Evolutionary conservation across 768 basidiomycete species (phyloP), one percentile per base, ranked within the genome.

Genomic region (Sistotremastrum suecicum): DNA sequence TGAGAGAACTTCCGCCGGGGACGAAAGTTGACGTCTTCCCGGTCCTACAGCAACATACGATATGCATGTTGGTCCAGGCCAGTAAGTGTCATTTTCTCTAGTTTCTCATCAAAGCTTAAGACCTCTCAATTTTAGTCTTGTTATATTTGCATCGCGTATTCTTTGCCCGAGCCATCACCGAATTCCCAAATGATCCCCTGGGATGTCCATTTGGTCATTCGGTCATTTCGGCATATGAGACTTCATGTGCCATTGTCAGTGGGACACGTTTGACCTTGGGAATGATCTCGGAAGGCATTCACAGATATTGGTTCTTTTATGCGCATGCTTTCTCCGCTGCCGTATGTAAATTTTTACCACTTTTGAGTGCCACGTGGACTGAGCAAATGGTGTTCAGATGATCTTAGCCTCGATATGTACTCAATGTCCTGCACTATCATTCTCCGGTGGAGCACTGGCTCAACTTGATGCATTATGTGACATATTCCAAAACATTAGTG

Each of bases 71-170:
- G 20, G 20, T 20, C 20, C 20, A 20, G 20, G 20, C 20, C 20
- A 20, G 20, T 20, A 20, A 20, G 20, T 20, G 20, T 20, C 20
- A 20, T 20, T 20, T 20, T 20, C 20, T 20, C 20, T 20, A 20
- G 20, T 20, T 20, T 20, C 20, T 20, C 20, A 20, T 20, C 20
- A 20, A 20, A 20, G 20, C 20, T 20, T 20, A 20, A 20, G 20
- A 20, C 20, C 20, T 37, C 10, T 12, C 20, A 20, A 20, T 20
- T 20, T 20, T 20, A 80, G 79, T 75, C 8, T 58, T 81, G 31
- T 80, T 83, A 54, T 82, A 82, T 52, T 76, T 83, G 69, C 80
- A 83, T 59, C 70, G 80, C 41, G 79, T 78, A 5, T 83, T 78
- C 65, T 83, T 83, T 54, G 80, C 78, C 1, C 74, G 75, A 47